Evolutionary conservation across 2,329 filamentous ascomycete genomes (phyloP).

Genomic region (Ploettnerulaceae sp.): DNA sequence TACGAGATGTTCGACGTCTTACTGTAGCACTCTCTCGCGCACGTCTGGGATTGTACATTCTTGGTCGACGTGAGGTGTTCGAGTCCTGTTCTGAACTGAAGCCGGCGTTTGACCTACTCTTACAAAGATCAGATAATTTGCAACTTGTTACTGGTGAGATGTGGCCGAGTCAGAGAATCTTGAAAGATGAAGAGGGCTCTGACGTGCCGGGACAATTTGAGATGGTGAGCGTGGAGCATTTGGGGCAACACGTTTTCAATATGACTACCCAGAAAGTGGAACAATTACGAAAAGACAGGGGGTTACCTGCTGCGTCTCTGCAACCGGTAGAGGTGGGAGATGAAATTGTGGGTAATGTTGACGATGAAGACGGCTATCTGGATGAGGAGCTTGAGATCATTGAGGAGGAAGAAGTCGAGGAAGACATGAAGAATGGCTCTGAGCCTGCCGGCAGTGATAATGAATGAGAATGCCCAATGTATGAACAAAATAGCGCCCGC

Average conservation of each 20-base stretch:
- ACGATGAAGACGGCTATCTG: slow-evolving; percentile 19
- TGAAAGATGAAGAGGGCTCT: slow-evolving; percentile 41
- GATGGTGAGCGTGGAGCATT: slow-evolving; percentile 90
- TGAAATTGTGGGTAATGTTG: slow-evolving; percentile 8
- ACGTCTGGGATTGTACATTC: slow-evolving; percentile 83
- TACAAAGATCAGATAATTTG: slow-evolving; percentile 75
- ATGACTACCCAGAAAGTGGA: slow-evolving; percentile 63
- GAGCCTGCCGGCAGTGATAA: slow-evolving; percentile 23
- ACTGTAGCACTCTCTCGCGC: slow-evolving; percentile 94
- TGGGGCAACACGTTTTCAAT: slow-evolving; percentile 93
- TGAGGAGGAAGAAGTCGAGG: slow-evolving; percentile 24
- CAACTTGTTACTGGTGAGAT: slow-evolving; percentile 80
- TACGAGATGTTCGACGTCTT: slow-evolving; percentile 86
- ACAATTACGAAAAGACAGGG: slow-evolving; percentile 31
- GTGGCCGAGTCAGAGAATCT: slow-evolving; percentile 62
- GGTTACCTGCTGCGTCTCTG: slow-evolving; percentile 23
- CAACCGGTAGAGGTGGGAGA: slow-evolving; percentile 10
- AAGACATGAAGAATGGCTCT: slow-evolving; percentile 24
- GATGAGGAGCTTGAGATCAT: slow-evolving; percentile 23
- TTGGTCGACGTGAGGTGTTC: slow-evolving; percentile 84
- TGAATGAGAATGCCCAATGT: background rate
- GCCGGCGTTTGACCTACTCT: slow-evolving; percentile 75
- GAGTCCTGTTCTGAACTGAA: slow-evolving; percentile 83
- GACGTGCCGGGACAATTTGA: slow-evolving; percentile 53
- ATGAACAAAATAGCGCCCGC: background rate